Base-by-base conservation (phyloP, 768 basidiomycete species). In the Mycena pura region DNA sequence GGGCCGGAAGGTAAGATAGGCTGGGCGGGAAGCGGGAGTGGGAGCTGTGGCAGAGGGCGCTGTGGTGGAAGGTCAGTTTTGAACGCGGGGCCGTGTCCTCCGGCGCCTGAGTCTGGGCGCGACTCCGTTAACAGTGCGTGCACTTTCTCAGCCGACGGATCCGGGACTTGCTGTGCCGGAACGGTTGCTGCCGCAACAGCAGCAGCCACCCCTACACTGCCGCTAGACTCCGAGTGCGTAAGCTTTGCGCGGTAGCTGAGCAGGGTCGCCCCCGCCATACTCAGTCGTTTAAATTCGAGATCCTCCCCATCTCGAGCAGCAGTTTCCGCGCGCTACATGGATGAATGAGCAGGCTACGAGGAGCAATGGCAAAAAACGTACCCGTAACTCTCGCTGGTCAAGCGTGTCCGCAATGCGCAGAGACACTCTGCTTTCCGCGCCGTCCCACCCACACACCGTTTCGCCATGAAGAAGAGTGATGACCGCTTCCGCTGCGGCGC, bases 381-480 rank as follows among this genome's bases (percentile, higher is more conserved):
- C 84, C 60, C 84, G 70, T 15, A 85, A 69, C 60, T 85, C 84
- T 56, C 84, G 71, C 68, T 85, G 84, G 53, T 85, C 84, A 3
- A 78, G 66, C 10, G 80, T 84, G 57, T 85, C 84, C 15, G 84
- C 84, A 62, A 86, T 83, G 24, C 84, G 77, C 9, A 85, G 81
- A 31, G 81, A 82, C 47, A 85, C 82, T 53, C 82, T 69, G 66
- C 80, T 79, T 24, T 85, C 84, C 3, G 77, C 70, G 49, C 84
- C 84, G 44, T 82, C 74, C 79, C 80, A 83, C 41, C 86, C 85
- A 34, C 83, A 78, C 13, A 87, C 81, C 72, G 81, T 77, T 11
- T 81, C 76, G 21, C 85, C 85, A 59, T 86, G 83, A 25, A 86
- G 76, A 46, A 77, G 76, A 45, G 82, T 80, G 31, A 85, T 80